Evolutionary conservation across 106 monocot species (phyloP).

Genomic region (Hemerocallis citrina): DNA sequence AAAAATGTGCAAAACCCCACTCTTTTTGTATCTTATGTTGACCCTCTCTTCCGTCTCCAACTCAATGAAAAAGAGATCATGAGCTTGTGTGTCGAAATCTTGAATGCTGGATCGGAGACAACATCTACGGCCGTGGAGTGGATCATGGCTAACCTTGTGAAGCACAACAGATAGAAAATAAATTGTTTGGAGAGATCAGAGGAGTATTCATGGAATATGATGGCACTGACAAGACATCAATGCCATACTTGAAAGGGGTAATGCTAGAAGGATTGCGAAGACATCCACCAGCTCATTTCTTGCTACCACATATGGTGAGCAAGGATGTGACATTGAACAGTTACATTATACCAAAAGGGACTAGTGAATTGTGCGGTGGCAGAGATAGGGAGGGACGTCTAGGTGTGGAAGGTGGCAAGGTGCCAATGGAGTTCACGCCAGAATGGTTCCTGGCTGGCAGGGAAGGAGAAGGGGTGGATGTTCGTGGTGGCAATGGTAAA

Average conservation of each 20-base stretch:
- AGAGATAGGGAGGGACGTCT: not conserved
- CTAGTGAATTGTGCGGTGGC: not conserved
- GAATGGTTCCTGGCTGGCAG: not conserved
- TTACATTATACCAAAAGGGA: not conserved
- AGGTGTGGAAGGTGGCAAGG: not conserved
- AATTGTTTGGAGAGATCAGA: not conserved
- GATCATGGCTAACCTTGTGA: not conserved
- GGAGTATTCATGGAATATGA: not conserved
- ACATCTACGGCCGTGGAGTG: not conserved
- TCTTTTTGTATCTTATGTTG: not conserved
- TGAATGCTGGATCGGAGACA: not conserved
- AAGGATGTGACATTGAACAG: not conserved
- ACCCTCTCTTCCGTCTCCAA: not conserved
- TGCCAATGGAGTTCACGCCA: conserved; percentile 1
- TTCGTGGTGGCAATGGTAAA: not conserved
- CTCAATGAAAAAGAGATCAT: not conserved
- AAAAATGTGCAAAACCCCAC: too few species aligned
- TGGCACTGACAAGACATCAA: not conserved
- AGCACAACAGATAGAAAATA: not conserved
- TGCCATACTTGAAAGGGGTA: not conserved
- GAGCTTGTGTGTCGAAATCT: not conserved
- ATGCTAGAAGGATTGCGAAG: not conserved
- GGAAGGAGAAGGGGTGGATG: not conserved
- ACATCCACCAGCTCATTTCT: not conserved
- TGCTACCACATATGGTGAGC: not conserved